phyloP scores from a whole-genome alignment of 202 grass and related monocot genomes.

The Alloteropsis angusta region DNA sequence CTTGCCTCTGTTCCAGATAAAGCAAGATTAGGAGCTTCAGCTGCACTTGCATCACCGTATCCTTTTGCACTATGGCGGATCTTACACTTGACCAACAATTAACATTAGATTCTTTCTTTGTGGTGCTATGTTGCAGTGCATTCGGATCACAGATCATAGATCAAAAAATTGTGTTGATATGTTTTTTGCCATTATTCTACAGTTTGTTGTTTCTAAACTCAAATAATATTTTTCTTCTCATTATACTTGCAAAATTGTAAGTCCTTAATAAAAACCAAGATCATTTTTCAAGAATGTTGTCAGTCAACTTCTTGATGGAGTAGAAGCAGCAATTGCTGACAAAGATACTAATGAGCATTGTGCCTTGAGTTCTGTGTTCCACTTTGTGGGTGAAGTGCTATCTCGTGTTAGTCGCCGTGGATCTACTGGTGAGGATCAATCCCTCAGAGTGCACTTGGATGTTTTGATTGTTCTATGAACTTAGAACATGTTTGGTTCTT shows the following conservation, averaged over 20 bases:
- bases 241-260: slow-evolving; percentile 19
- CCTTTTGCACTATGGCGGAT: slow-evolving; percentile 28
- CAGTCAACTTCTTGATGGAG: slow-evolving; percentile 61
- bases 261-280: slow-evolving; percentile 60
- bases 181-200: neutral
- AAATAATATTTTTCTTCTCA: slow-evolving; percentile 3
- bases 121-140: neutral
- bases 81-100: neutral
- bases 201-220: neutral
- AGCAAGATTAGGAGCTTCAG: slow-evolving; percentile 47
- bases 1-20: slow-evolving; percentile 96
- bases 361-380: slow-evolving; percentile 35
- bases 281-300: slow-evolving; percentile 66
- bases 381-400: slow-evolving; percentile 82
- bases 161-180: neutral
- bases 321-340: slow-evolving; percentile 49
- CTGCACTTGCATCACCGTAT: slow-evolving; percentile 62
- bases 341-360: slow-evolving; percentile 33
- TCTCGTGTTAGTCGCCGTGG: slow-evolving; percentile 86
- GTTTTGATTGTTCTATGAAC: neutral
- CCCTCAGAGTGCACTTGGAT: slow-evolving; percentile 8
- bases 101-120: neutral
- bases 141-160: neutral
- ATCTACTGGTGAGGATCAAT: slow-evolving; percentile 53
- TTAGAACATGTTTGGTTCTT: slow-evolving; percentile 7